These are phyloP conservation scores for Vitis vinifera DNA, from an alignment of 164 flowering plant genomes.

Conservation along the genomic window ASM3070453v1 NC_081819.1:21655501-21656000, in stretches of 20 bases:
- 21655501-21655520: not conserved
- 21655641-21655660: not conserved
- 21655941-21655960: slow-evolving; percentile 35
- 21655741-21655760: too few species aligned
- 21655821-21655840: not conserved
- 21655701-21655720: not conserved
- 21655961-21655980: not conserved
- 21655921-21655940: slow-evolving; percentile 75
- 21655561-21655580: too few species aligned
- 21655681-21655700: not conserved
- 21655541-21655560: too few species aligned
- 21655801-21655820: not conserved
- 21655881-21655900: slow-evolving; percentile 92
- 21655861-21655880: slow-evolving; percentile 71
- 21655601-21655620: too few species aligned
- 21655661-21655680: not conserved
- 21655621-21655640: not conserved
- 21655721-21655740: not conserved
- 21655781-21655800: too few species aligned
- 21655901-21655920: slow-evolving; percentile 90
- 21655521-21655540: too few species aligned
- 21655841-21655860: slow-evolving; percentile 80
- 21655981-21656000: not conserved
- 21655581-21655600: too few species aligned
- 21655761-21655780: too few species aligned